phyloP scores from a whole-genome alignment of 305 asterid genomes.

The Fraxinus greggii region DNA sequence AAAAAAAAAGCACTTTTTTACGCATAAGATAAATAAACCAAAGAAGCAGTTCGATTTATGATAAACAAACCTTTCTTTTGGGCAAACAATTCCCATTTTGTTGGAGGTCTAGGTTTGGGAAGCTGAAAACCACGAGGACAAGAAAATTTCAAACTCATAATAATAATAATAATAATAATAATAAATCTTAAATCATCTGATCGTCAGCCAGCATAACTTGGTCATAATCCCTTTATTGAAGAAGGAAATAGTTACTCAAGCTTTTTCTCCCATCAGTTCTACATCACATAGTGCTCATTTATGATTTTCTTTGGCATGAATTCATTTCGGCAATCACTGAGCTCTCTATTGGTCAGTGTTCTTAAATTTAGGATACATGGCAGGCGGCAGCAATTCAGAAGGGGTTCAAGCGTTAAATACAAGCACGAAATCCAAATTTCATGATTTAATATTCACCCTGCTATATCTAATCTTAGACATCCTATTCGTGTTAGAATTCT shows the following conservation, averaged over 20 bases:
- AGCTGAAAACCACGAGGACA: constrained; percentile 47
- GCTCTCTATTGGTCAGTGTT: neutral
- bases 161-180: neutral
- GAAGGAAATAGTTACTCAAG: neutral
- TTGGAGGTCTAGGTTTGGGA: constrained; percentile 88
- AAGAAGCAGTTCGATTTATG: neutral
- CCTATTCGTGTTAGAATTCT: neutral
- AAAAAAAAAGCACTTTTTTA: neutral
- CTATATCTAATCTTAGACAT: neutral
- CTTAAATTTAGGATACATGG: neutral
- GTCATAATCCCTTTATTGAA: neutral
- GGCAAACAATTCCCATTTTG: constrained; percentile 89
- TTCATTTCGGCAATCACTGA: neutral
- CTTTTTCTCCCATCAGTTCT: neutral
- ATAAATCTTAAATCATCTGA: neutral
- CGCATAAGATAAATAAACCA: neutral
- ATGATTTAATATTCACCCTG: neutral
- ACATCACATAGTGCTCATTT: neutral
- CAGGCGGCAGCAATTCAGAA: neutral
- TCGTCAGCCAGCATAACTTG: neutral
- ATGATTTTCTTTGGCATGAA: neutral
- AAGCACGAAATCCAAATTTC: neutral
- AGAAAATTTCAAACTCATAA: constrained; percentile 10
- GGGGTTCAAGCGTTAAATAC: neutral
- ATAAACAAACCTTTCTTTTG: constrained; percentile 67